Evolutionary conservation across 805 yeast species (phyloP).

Genomic region (Metschnikowia lachancei): DNA sequence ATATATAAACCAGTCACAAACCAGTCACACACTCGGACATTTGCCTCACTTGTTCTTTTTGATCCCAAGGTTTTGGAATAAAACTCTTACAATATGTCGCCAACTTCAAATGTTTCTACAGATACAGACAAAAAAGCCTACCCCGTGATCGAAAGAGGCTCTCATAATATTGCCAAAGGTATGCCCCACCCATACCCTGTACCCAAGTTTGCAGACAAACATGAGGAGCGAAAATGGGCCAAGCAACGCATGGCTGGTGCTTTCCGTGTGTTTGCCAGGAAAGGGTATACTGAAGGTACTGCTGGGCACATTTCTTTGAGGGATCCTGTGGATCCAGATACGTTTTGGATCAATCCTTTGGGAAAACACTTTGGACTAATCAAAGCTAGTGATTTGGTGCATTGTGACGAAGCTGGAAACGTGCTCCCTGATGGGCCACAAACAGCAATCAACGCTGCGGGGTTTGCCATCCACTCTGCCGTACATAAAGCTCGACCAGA

Average conservation of each 20-base stretch:
- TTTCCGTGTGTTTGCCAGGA: constrained; percentile 77
- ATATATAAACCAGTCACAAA: no score
- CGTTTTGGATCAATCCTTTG: constrained; percentile 88
- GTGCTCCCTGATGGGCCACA: constrained; percentile 56
- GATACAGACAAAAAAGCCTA: constrained; percentile 35
- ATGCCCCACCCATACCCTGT: constrained; percentile 48
- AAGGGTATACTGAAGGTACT: constrained; percentile 70
- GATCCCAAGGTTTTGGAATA: no score
- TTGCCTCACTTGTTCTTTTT: no score
- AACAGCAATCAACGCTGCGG: constrained; percentile 62
- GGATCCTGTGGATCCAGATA: constrained; percentile 76
- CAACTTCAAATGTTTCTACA: no score
- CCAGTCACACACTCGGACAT: no score
- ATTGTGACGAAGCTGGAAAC: constrained; percentile 58
- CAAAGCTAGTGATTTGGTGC: constrained; percentile 40
- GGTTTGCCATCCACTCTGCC: constrained; percentile 67
- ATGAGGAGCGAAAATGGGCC: constrained; percentile 52
- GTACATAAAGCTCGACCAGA: constrained; percentile 68
- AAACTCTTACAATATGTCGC: no score
- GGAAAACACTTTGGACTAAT: constrained; percentile 64
- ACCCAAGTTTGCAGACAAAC: constrained; percentile 50
- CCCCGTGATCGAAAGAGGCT: constrained; percentile 42
- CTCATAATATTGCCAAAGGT: constrained; percentile 60
- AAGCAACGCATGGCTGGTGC: constrained; percentile 81
- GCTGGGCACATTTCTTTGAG: constrained; percentile 87